A percentile compares a stretch with the other conserved stretches of the same genome.
These are phyloP conservation scores for Alternaria longipes DNA, from an alignment of 2,329 filamentous ascomycete species.

Conservation along the genomic window DNA sequence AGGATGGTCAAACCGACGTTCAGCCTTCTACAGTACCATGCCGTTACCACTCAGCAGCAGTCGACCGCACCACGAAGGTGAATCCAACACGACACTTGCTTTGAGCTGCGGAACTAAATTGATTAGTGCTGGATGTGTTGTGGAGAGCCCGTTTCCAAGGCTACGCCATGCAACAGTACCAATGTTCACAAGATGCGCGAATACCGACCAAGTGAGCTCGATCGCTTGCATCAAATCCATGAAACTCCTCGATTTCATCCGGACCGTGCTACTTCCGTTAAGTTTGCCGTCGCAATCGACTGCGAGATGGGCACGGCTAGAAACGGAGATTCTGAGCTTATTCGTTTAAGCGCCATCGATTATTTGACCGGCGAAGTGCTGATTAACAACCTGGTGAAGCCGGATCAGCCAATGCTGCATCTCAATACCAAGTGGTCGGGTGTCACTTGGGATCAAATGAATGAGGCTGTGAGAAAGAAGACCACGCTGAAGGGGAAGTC, in stretches of 20 bases:
- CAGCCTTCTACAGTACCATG: neutral
- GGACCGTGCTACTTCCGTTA: neutral
- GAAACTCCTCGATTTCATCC: conserved; percentile 10
- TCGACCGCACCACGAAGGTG: neutral
- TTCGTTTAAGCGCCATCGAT: conserved; percentile 61
- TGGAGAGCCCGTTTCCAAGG: conserved; percentile 5
- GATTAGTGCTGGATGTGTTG: conserved; percentile 24
- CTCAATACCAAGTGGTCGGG: conserved; percentile 63
- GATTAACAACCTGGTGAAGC: conserved; percentile 62
- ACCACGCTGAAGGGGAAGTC: conserved; percentile 55
- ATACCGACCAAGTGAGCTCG: conserved; percentile 18
- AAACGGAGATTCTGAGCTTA: conserved; percentile 60
- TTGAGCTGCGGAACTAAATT: neutral
- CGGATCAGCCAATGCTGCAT: conserved; percentile 58
- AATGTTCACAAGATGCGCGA: conserved; percentile 10
- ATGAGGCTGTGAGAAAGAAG: conserved; percentile 42
- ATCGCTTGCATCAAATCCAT: conserved; percentile 18
- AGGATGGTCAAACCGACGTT: neutral
- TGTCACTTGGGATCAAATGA: conserved; percentile 54
- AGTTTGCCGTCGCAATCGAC: conserved; percentile 57
- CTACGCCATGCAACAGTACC: conserved; percentile 19
- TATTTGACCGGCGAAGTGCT: conserved; percentile 61
- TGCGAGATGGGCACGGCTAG: conserved; percentile 64
- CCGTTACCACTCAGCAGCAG: neutral
- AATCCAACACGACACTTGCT: neutral